phyloP scores from a whole-genome alignment of 352 stramenopile genomes.

The Phytophthora kernoviae region DNA sequence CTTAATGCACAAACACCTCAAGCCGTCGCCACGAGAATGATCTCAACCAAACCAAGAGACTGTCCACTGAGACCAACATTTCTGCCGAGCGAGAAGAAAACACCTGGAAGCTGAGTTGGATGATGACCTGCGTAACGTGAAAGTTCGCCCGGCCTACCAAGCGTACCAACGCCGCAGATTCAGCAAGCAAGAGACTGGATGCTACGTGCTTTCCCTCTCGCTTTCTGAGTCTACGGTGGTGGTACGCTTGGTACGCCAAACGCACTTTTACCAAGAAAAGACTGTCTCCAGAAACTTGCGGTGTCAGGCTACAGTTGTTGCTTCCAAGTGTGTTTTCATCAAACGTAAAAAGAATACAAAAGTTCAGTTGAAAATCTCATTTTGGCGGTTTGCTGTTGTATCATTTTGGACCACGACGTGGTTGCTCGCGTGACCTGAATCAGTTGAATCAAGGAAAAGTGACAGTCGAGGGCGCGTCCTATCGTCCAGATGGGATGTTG shows the following conservation, averaged over 20 bases:
- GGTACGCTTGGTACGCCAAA: conserved; percentile 31
- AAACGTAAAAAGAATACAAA: neutral
- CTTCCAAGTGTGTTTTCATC: neutral
- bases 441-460: neutral
- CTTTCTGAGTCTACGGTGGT: conserved; percentile 25
- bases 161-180: conserved; percentile 34
- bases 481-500: neutral
- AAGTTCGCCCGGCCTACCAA: conserved; percentile 29
- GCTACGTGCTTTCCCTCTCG: neutral
- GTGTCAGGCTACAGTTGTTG: neutral
- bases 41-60: neutral
- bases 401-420: neutral
- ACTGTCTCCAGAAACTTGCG: neutral
- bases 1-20: too few species aligned
- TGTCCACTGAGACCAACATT: neutral
- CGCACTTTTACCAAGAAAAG: conserved; percentile 17
- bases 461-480: neutral
- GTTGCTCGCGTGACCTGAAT: conserved; percentile 1
- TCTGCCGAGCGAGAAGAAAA: neutral
- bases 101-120: neutral
- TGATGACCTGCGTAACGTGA: conserved; percentile 4
- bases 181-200: conserved; percentile 10
- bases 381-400: neutral
- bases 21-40: neutral
- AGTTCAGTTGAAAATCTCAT: neutral